Evolutionary conservation across 2,329 filamentous ascomycete genomes (phyloP), one percentile per base, ranked within the genome.

Genomic region (Grosmannia serpens): DNA sequence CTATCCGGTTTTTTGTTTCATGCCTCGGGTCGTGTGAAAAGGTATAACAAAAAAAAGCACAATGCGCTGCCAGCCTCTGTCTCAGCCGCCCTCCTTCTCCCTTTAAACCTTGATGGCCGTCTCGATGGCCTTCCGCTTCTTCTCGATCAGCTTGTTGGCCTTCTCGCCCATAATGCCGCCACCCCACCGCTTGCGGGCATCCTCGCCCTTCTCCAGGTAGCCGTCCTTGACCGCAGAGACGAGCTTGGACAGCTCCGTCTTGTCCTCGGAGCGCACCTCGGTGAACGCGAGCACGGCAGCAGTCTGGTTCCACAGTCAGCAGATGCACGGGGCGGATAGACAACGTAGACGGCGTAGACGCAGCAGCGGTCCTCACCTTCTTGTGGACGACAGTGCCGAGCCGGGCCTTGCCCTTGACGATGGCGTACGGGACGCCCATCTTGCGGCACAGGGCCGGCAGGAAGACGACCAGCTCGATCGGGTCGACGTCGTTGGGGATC

Each of bases 371-470:
- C 15, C 77, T 63, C 71, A 91, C 88, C 87, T 99, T 99, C 88
- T 99, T 96, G 88, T 99, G 92, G 67, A 99, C 92, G 69, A 99
- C 92, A 63, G 94, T 97, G 69, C 94, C 94, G 71, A 99, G 89
- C 80, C 94, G 87, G 68, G 94, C 94, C 89, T 99, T 99, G 82
- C 94, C 94, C 89, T 99, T 99, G 74, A 99, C 85, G 70, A 99
- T 97, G 74, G 91, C 94, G 77, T 97, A 99, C 65, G 95, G 94
- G 69, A 96, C 87, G 80, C 95, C 95, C 92, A 99, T 99, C 89
- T 99, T 99, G 79, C 92, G 89, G 89, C 94, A 99, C 68, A 99
- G 89, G 71, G 94, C 91, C 68, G 94, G 94, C 65, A 99, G 86
- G 88, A 96, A 99, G 78, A 99, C 90, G 72, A 99, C 95, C 70